Base-by-base conservation (phyloP, 345 rosid genomes). In the Lepidium aucheri region DNA sequence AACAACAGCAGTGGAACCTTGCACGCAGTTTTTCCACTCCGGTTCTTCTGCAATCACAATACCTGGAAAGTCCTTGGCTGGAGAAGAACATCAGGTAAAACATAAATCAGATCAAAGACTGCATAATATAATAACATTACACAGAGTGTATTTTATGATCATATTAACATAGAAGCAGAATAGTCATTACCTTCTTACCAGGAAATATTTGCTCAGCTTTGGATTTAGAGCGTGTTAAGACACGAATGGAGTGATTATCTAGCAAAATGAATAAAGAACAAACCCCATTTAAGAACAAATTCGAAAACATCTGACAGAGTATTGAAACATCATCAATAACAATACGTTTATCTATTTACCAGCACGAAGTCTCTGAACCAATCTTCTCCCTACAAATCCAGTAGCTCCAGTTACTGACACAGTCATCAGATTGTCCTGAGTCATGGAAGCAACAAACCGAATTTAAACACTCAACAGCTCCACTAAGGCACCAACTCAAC, bases 341-440 rank as follows among this genome's bases (percentile, higher is more conserved):
- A n/a, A n/a, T n/a, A n/a, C n/a, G n/a, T n/a, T n/a, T n/a, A n/a
- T n/a, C 45, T 3, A 28, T 41, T 22, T 68, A 93, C 98, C 98
- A 83, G 85, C 80, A 42, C 73, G 85, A 44, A 93, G 80, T 79
- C 89, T 82, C 72, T 82, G 89, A 67, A 93, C 96, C 85, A 89
- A 76, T 83, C 87, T 76, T 80, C 71, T 82, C 30, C 96, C 98
- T 15, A 90, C 79, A 75, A 93, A 93, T 6, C 98, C 98, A 14
- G 97, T 90, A 53, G 98, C 97, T 77, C 97, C 97, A 8, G 97
- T 93, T 63, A 89, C 72, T 18, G 98, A 81, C 35, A 93, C 96
- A 35, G 84, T 90, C 93, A 87, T 85, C 77, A 72, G 81, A 71
- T 69, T 79, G 33, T 39, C 92, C 88, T 78, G 55, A 41, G 8